phyloP scores from a whole-genome alignment of 495 filamentous ascomycete genomes.

The Aspergillus bertholletiae region DNA sequence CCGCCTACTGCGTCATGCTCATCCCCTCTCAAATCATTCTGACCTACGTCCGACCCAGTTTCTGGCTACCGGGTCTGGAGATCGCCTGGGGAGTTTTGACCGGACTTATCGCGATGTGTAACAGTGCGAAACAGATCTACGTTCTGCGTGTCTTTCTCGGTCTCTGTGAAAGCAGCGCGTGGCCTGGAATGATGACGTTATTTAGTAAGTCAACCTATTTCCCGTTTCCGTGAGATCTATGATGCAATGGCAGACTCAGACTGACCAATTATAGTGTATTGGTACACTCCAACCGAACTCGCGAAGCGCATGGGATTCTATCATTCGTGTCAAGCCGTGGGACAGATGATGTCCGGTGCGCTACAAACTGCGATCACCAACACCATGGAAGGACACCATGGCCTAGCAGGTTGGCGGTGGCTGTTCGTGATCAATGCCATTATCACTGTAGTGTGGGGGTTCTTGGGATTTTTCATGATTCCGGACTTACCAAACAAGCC shows the following conservation, averaged over 20 bases:
- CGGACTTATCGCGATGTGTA: constrained; percentile 25
- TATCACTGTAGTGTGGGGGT: constrained; percentile 54
- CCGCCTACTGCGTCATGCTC: constrained; percentile 58
- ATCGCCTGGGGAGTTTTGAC: constrained; percentile 43
- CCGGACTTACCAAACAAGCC: constrained; percentile 39
- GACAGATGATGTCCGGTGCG: constrained; percentile 32
- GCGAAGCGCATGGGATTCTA: constrained; percentile 48
- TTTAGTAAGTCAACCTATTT: constrained; percentile 18
- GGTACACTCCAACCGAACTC: constrained; percentile 35
- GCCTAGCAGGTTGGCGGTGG: constrained; percentile 65
- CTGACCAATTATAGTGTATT: constrained; percentile 21
- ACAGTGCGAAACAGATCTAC: constrained; percentile 25
- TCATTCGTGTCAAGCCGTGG: constrained; percentile 33
- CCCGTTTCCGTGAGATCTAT: neutral
- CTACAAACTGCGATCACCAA: constrained; percentile 32
- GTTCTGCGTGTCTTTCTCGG: constrained; percentile 28
- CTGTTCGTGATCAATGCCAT: constrained; percentile 53
- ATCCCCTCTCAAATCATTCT: constrained; percentile 56
- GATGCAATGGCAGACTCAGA: neutral
- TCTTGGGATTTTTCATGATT: constrained; percentile 59
- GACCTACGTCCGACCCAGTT: constrained; percentile 49
- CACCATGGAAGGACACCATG: constrained; percentile 51
- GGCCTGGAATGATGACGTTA: constrained; percentile 33
- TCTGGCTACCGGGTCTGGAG: constrained; percentile 54
- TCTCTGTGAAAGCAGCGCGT: constrained; percentile 29